Conservation (phyloP, 257 asterid species). For the Solanum clarkiae region DNA sequence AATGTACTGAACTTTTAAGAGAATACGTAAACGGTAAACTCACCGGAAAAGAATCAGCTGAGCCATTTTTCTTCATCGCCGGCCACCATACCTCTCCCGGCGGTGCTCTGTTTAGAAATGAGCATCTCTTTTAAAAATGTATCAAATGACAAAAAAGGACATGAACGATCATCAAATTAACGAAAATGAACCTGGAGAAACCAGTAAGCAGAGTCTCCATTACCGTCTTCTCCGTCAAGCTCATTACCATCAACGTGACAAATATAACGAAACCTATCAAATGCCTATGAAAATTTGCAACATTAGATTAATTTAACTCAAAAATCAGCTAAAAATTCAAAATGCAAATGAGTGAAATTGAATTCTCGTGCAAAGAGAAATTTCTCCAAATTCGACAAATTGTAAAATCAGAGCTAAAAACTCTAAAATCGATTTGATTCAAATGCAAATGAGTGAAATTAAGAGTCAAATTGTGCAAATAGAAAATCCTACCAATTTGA, state of each 20-base stretch:
- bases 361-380: slow-evolving; percentile 52
- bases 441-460: neutral
- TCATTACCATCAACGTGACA: slow-evolving; percentile 46
- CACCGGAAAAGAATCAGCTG: slow-evolving; percentile 40
- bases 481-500: neutral
- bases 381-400: neutral
- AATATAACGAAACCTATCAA: slow-evolving; percentile 64
- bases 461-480: neutral
- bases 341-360: neutral
- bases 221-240: slow-evolving; percentile 52
- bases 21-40: neutral
- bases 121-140: neutral
- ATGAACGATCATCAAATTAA: neutral
- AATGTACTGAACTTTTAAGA: neutral
- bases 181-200: slow-evolving; percentile 31
- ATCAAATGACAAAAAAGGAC: neutral
- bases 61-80: slow-evolving; percentile 37
- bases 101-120: neutral
- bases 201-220: slow-evolving; percentile 27
- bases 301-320: neutral
- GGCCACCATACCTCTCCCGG: neutral
- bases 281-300: slow-evolving; percentile 35
- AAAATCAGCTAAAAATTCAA: neutral
- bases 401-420: neutral
- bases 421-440: neutral